phyloP scores from a whole-genome alignment of 345 rosid species.

The Populus simonii region DNA sequence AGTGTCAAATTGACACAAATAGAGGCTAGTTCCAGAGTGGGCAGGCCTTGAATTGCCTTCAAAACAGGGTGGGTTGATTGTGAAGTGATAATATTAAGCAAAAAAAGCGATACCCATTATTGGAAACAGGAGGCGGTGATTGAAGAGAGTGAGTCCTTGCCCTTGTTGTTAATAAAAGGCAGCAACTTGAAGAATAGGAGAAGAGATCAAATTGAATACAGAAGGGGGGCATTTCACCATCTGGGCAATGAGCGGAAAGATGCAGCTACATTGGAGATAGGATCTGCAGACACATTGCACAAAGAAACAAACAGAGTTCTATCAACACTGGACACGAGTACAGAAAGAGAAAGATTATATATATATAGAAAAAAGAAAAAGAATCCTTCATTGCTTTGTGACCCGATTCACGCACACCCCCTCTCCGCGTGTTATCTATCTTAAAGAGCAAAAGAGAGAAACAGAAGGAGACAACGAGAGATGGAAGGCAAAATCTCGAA shows the following conservation, averaged over 20 bases:
- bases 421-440: conserved; percentile 13
- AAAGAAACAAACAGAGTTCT: conserved; percentile 37
- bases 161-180: conserved; percentile 12
- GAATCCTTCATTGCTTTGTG: too few relatives aligned
- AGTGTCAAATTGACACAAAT: conserved; percentile 68
- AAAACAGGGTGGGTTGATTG: conserved; percentile 22
- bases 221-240: conserved; percentile 65
- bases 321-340: conserved; percentile 37
- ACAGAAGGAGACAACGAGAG: conserved; percentile 20
- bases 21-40: conserved; percentile 64
- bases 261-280: conserved; percentile 25
- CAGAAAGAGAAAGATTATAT: conserved; percentile 7
- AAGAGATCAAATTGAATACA: conserved; percentile 36
- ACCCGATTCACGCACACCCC: not conserved
- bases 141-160: conserved; percentile 35
- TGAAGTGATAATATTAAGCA: not conserved
- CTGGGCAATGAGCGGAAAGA: conserved; percentile 28
- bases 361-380: too few relatives aligned
- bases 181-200: conserved; percentile 14
- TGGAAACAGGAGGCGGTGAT: conserved; percentile 7
- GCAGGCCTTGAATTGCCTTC: conserved; percentile 44
- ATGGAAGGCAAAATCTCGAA: conserved; percentile 19
- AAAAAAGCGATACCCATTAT: conserved; percentile 18
- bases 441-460: conserved; percentile 11
- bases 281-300: conserved; percentile 54